Evolutionary conservation across 345 rosid species (phyloP).

Genomic region (Salix purpurea): DNA sequence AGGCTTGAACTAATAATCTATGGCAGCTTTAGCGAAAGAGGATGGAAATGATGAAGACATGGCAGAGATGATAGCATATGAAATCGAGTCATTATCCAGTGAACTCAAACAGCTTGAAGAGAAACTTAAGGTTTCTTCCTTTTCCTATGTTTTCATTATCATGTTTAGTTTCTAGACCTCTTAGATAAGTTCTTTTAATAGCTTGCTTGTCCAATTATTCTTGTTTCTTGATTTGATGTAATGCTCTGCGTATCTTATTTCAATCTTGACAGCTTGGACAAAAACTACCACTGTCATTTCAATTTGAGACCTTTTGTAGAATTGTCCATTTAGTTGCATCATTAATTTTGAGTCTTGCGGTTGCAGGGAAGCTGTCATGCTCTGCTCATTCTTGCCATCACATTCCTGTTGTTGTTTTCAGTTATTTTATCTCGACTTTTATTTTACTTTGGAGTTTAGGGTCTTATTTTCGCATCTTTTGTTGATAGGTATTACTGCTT

Average conservation of each 20-base stretch:
- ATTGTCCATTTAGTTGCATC: neutral
- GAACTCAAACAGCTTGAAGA: slow-evolving; percentile 72
- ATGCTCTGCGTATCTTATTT: neutral
- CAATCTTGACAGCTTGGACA: neutral
- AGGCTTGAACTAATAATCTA: neutral
- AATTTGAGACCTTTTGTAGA: neutral
- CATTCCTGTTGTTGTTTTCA: neutral
- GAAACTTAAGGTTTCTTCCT: slow-evolving; percentile 64
- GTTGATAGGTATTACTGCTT: slow-evolving; percentile 60
- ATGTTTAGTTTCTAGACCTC: neutral
- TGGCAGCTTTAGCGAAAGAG: slow-evolving; percentile 67
- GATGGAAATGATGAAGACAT: slow-evolving; percentile 76
- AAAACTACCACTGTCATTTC: neutral
- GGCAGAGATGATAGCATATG: slow-evolving; percentile 88
- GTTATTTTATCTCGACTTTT: too few relatives aligned
- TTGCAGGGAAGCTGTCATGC: neutral
- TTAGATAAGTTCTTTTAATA: neutral
- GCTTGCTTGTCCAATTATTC: neutral
- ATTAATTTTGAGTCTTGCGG: neutral
- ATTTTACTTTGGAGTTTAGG: too few relatives aligned
- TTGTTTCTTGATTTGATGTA: neutral
- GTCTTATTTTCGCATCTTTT: slow-evolving; percentile 4
- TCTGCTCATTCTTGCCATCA: neutral
- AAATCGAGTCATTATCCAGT: slow-evolving; percentile 57
- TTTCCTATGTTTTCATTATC: neutral